A percentile compares a stretch with the other conserved stretches of the same genome.
Conservation (phyloP, 2,329 filamentous ascomycete species). For the Claviceps paspali region DNA sequence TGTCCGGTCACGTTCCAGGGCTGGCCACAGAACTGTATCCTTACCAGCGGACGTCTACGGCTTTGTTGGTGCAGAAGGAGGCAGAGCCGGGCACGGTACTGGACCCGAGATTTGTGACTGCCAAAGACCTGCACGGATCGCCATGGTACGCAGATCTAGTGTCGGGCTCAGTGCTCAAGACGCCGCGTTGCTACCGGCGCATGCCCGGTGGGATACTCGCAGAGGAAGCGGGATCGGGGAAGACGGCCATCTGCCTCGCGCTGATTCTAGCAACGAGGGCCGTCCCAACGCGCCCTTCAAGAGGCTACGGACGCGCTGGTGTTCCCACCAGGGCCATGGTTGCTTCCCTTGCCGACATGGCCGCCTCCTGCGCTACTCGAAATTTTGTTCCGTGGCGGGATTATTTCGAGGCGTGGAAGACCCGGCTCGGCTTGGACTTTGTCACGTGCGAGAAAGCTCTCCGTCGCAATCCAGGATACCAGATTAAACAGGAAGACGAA, state of each 20-base stretch:
- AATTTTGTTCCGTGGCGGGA: slow-evolving; percentile 55
- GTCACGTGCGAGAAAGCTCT: slow-evolving; percentile 40
- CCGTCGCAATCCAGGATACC: slow-evolving; percentile 40
- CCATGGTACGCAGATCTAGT: slow-evolving; percentile 58
- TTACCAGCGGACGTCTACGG: slow-evolving; percentile 69
- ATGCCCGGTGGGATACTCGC: slow-evolving; percentile 63
- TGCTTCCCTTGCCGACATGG: slow-evolving; percentile 59
- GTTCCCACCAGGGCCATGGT: slow-evolving; percentile 28
- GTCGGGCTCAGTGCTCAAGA: slow-evolving; percentile 42
- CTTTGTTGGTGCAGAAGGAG: slow-evolving; percentile 74
- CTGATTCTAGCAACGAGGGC: slow-evolving; percentile 61
- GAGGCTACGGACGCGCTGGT: slow-evolving; percentile 34
- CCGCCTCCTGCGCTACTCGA: slow-evolving; percentile 51
- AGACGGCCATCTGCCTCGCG: slow-evolving; percentile 74
- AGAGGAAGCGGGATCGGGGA: slow-evolving; percentile 71
- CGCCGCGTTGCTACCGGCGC: slow-evolving; percentile 60
- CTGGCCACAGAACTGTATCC: slow-evolving; percentile 53
- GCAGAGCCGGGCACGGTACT: slow-evolving; percentile 44
- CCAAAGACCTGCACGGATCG: slow-evolving; percentile 43
- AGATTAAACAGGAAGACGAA: slow-evolving; percentile 40
- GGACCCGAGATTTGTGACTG: slow-evolving; percentile 56
- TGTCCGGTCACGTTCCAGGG: slow-evolving; percentile 38
- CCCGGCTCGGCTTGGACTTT: slow-evolving; percentile 32
- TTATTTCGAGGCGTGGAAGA: slow-evolving; percentile 39
- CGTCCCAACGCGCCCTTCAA: slow-evolving; percentile 50